Evolutionary conservation across 73 alveolate genomes (phyloP).

Genomic region (Effrenium voratum): DNA sequence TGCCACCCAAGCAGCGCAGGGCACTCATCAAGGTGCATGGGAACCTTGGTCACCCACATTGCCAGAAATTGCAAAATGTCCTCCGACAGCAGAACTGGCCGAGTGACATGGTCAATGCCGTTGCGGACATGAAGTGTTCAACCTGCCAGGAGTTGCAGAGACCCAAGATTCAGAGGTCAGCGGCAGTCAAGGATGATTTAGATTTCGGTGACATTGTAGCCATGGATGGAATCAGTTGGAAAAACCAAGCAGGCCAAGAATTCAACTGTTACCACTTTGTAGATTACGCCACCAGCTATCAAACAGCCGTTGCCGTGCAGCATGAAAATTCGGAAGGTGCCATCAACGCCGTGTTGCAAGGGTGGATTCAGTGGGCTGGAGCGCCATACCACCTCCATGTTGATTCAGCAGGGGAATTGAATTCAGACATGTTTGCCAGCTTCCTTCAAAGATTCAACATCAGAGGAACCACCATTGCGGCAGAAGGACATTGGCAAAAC

Average conservation of each 20-base stretch:
- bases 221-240: constrained; percentile 1
- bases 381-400: not conserved
- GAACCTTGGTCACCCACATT: constrained; percentile 2
- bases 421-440: not conserved
- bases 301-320: not conserved
- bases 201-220: constrained; percentile 1
- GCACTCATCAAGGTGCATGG: not conserved
- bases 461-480: not conserved
- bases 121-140: not conserved
- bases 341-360: not conserved
- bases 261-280: not conserved
- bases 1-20: too few relatives aligned
- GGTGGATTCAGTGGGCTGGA: constrained; percentile 13
- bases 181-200: not conserved
- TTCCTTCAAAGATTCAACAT: not conserved
- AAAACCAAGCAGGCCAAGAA: not conserved
- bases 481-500: constrained; percentile 33
- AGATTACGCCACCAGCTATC: not conserved
- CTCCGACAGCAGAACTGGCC: not conserved
- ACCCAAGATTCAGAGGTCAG: not conserved
- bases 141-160: not conserved
- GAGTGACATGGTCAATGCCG: not conserved
- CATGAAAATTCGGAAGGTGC: not conserved
- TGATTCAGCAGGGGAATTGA: constrained; percentile 3
- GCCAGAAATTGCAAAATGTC: not conserved